Evolutionary conservation across 495 filamentous ascomycete species (phyloP).

Genomic region (Penicillium subrubescens): DNA sequence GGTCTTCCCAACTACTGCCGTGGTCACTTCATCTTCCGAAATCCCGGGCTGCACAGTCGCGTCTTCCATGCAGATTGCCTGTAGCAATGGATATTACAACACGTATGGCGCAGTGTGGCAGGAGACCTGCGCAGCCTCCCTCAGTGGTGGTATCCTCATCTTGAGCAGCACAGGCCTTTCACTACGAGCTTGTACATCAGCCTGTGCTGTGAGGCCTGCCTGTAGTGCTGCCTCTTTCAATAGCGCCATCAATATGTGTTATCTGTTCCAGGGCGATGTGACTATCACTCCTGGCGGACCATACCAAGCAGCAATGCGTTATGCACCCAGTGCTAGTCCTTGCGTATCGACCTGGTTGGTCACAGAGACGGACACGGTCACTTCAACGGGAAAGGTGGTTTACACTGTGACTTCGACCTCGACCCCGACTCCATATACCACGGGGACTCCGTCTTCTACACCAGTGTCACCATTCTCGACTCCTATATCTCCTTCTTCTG

Average conservation of each 20-base stretch:
- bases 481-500: background rate
- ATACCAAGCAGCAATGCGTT: background rate
- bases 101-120: background rate
- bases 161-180: background rate
- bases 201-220: background rate
- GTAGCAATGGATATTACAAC: background rate
- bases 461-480: background rate
- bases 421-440: background rate
- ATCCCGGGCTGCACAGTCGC: background rate
- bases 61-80: background rate
- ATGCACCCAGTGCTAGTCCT: background rate
- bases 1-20: background rate
- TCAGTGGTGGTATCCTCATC: background rate
- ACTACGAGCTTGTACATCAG: background rate
- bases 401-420: background rate
- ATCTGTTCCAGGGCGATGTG: background rate
- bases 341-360: constrained; percentile 2
- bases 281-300: background rate
- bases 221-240: background rate
- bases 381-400: background rate
- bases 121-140: background rate
- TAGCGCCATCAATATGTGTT: background rate
- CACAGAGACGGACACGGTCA: background rate
- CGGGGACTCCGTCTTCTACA: background rate
- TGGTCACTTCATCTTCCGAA: background rate